phyloP scores from a whole-genome alignment of 495 filamentous ascomycete genomes.

The Sordaria brevicollis region DNA sequence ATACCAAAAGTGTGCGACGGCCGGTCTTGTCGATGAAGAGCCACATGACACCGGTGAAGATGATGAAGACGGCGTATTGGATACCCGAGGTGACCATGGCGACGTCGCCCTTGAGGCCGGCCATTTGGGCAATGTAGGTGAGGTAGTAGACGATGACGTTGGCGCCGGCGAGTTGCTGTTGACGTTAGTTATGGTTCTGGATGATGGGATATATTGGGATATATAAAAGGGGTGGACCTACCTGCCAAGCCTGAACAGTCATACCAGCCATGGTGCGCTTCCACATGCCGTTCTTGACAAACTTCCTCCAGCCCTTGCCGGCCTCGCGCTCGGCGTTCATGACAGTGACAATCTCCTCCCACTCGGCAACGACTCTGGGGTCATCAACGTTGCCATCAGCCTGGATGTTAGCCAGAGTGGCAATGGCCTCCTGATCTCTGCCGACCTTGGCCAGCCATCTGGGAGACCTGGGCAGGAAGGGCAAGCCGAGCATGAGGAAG shows the following conservation, averaged over 20 bases:
- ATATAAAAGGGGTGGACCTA: constrained; percentile 1
- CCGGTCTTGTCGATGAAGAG: constrained; percentile 67
- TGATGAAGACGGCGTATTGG: constrained; percentile 67
- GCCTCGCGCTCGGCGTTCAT: constrained; percentile 48
- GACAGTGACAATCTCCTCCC: constrained; percentile 55
- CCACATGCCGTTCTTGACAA: constrained; percentile 57
- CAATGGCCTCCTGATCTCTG: constrained; percentile 55
- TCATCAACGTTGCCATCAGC: constrained; percentile 52
- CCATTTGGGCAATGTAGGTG: constrained; percentile 65
- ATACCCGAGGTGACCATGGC: constrained; percentile 58
- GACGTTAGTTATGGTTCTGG: constrained; percentile 32
- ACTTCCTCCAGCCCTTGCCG: constrained; percentile 46
- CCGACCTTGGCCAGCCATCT: constrained; percentile 65
- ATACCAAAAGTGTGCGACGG: constrained; percentile 59
- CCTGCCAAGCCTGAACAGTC: constrained; percentile 47
- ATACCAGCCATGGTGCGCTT: constrained; percentile 59
- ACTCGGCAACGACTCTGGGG: constrained; percentile 60
- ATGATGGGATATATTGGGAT: not conserved
- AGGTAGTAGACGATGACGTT: constrained; percentile 66
- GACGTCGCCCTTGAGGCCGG: constrained; percentile 50
- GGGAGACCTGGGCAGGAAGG: constrained; percentile 63
- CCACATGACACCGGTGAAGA: constrained; percentile 55
- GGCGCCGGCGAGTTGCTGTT: constrained; percentile 58
- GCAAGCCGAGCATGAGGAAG: constrained; percentile 51
- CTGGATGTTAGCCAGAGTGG: constrained; percentile 59